Evolutionary conservation across 345 rosid genomes (phyloP).

Genomic region (Lenwebbia sp.): DNA sequence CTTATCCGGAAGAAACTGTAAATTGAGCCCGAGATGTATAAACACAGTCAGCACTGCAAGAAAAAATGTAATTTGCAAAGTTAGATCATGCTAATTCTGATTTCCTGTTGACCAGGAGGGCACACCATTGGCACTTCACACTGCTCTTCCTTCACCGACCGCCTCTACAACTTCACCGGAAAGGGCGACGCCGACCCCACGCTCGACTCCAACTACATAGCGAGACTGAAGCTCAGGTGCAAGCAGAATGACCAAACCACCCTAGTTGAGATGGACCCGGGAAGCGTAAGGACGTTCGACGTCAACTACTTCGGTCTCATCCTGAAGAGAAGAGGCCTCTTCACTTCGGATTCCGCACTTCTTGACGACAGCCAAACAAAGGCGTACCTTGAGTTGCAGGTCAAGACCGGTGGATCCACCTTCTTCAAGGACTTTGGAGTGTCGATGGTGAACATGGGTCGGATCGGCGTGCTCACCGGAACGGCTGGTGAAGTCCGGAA

Average conservation of each 20-base stretch:
- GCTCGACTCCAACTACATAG: conserved; percentile 27
- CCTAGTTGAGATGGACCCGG: conserved; percentile 64
- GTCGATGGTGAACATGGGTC: conserved; percentile 65
- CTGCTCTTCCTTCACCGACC: conserved; percentile 30
- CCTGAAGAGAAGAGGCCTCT: conserved; percentile 46
- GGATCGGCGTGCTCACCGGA: conserved; percentile 49
- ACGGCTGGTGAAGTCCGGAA: conserved; percentile 40
- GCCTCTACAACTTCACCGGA: conserved; percentile 70
- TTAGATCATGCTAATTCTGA: not conserved
- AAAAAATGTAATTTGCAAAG: rapidly evolving
- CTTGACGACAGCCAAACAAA: conserved; percentile 29
- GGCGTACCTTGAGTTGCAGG: conserved; percentile 29
- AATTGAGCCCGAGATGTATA: not conserved
- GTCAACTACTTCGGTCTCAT: conserved; percentile 30
- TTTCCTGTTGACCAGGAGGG: conserved; percentile 18
- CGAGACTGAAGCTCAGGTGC: conserved; percentile 24
- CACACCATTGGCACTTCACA: conserved; percentile 66
- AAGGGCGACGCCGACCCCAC: conserved; percentile 41
- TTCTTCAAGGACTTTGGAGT: conserved; percentile 51
- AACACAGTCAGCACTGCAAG: no score
- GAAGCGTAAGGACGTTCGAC: conserved; percentile 54
- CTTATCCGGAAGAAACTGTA: not conserved
- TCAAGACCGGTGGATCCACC: conserved; percentile 3
- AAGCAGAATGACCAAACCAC: conserved; percentile 31
- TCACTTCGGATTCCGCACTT: conserved; percentile 58